Evolutionary conservation across 768 basidiomycete species (phyloP).

Genomic region (Lepiota brunneoincarnata): DNA sequence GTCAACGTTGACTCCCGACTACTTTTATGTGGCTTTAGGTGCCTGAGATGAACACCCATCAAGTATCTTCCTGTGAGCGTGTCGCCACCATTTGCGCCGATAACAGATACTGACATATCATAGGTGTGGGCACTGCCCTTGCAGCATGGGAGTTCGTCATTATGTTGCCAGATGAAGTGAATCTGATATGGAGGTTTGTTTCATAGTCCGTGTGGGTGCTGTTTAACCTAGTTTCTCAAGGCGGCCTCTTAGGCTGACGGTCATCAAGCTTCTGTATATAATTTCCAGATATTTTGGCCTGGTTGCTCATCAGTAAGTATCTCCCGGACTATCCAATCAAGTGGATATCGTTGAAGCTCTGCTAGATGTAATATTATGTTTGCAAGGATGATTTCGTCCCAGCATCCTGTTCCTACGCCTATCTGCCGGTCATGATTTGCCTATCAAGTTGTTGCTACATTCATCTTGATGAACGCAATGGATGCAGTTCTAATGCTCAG

Average conservation of each 20-base stretch:
- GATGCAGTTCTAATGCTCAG: not conserved
- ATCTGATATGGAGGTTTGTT: constrained; percentile 16
- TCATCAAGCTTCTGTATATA: constrained; percentile 18
- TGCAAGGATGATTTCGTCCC: constrained; percentile 6
- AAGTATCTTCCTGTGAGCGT: no score
- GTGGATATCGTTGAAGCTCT: not conserved
- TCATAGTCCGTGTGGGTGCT: not conserved
- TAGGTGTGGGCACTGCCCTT: constrained; percentile 16
- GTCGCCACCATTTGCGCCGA: no score
- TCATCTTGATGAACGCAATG: constrained; percentile 11
- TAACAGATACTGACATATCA: not conserved
- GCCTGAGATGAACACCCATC: no score
- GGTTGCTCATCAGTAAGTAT: constrained; percentile 15
- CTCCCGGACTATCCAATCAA: not conserved
- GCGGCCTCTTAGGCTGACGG: constrained; percentile 10
- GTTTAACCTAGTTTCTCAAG: constrained; percentile 2
- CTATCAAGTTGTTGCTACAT: constrained; percentile 16
- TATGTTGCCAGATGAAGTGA: constrained; percentile 16
- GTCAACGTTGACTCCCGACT: no score
- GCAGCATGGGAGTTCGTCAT: constrained; percentile 14
- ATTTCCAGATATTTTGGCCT: constrained; percentile 19
- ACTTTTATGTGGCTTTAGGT: no score
- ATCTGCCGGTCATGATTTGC: constrained; percentile 15
- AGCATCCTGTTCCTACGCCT: constrained; percentile 12
- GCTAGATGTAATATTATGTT: constrained; percentile 13